Conservation (phyloP, 1,139 yeast species). For the Suzukiozyma palmioleophila region DNA sequence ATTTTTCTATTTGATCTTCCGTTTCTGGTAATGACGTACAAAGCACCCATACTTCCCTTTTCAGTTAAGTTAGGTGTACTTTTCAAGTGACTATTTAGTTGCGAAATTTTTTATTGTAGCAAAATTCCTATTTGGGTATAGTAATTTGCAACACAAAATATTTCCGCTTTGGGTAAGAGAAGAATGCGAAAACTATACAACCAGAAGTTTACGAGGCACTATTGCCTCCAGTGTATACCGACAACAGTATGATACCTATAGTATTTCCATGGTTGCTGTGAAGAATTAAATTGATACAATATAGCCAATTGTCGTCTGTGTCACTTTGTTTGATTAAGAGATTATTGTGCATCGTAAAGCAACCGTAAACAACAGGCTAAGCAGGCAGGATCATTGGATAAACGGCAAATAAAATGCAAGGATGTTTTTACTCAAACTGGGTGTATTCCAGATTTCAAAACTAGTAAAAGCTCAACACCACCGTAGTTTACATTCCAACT, state of each 20-base stretch:
- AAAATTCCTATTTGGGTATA: slow-evolving; percentile 1
- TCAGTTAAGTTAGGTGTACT: neutral
- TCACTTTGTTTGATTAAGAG: no score
- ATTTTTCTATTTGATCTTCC: neutral
- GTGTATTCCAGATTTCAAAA: no score
- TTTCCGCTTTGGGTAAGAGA: neutral
- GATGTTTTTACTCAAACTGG: no score
- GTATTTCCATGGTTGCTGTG: no score
- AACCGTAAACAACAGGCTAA: no score
- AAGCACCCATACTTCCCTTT: neutral
- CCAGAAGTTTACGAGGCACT: neutral
- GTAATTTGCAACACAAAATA: neutral
- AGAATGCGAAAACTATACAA: neutral
- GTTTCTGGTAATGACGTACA: neutral
- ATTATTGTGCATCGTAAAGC: no score
- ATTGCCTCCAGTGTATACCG: neutral
- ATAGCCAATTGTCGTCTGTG: no score
- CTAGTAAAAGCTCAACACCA: no score
- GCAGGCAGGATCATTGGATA: no score
- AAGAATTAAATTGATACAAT: no score
- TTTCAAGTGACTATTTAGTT: neutral
- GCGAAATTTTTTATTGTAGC: neutral
- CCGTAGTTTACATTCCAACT: no score
- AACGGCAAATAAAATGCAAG: no score
- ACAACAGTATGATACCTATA: neutral